Conservation (phyloP, 768 basidiomycete genomes). For the Daedalea quercina region DNA sequence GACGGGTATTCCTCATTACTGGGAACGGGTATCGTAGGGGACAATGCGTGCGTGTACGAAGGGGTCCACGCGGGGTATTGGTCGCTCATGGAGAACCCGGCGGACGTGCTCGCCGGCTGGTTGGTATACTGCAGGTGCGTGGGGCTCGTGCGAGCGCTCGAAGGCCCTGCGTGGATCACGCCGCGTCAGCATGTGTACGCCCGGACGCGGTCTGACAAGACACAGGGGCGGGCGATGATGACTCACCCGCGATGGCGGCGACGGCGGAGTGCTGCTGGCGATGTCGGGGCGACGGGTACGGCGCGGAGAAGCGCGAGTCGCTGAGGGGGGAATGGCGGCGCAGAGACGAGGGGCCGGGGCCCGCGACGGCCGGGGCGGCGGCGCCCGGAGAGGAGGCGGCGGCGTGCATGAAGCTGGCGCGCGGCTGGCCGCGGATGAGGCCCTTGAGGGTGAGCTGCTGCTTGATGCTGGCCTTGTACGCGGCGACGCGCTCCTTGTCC, state of each 20-base stretch:
- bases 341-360: conserved; percentile 10
- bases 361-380: conserved; percentile 13
- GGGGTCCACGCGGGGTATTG: not conserved
- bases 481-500: conserved; percentile 80
- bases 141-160: conserved; percentile 1
- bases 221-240: not conserved
- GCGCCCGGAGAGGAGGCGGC: conserved; percentile 11
- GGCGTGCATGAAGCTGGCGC: conserved; percentile 39
- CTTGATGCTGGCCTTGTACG: conserved; percentile 81
- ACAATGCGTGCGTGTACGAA: not conserved
- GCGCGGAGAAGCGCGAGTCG: conserved; percentile 5
- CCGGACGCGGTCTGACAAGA: not conserved
- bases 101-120: not conserved
- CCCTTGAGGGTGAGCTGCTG: conserved; percentile 70
- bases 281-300: conserved; percentile 6
- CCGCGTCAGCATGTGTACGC: not conserved
- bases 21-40: conserved; percentile 1
- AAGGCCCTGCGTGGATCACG: not conserved
- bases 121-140: not conserved
- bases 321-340: conserved; percentile 9
- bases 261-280: conserved; percentile 5
- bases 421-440: conserved; percentile 78
- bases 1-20: conserved; percentile 9
- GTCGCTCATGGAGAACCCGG: not conserved
- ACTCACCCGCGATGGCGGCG: conserved; percentile 9